Evolutionary conservation across 2,329 filamentous ascomycete genomes (phyloP).

Genomic region (Cladosporium sp.): DNA sequence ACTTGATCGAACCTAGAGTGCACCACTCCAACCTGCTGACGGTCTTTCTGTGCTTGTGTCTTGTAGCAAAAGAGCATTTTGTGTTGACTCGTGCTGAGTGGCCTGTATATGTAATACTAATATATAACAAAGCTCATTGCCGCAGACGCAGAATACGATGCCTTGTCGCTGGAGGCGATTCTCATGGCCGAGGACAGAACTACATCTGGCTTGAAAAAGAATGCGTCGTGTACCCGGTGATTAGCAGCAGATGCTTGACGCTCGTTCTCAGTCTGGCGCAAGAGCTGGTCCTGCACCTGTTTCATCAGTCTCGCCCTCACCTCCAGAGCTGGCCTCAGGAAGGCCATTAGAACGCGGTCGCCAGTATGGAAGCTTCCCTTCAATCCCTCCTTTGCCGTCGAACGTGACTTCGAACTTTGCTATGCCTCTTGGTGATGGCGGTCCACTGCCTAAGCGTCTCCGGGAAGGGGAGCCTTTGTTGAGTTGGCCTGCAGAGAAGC

Average conservation of each 20-base stretch:
- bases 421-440: not conserved
- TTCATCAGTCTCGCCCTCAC: conserved; percentile 23
- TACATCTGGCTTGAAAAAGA: conserved; percentile 94
- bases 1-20: not conserved
- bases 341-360: conserved; percentile 15
- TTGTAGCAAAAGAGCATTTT: not conserved
- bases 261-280: conserved; percentile 21
- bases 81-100: conserved; percentile 8
- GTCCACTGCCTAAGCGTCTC: not conserved
- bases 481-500: no score
- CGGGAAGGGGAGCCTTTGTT: no score
- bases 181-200: conserved; percentile 76
- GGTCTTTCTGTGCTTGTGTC: not conserved
- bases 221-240: conserved; percentile 86
- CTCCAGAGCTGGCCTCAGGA: conserved; percentile 16
- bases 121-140: conserved; percentile 66
- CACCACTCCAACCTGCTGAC: not conserved
- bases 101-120: conserved; percentile 8
- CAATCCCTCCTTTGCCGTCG: conserved; percentile 13
- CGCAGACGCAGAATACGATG: conserved; percentile 91
- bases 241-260: conserved; percentile 26
- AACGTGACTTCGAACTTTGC: not conserved
- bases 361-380: conserved; percentile 17
- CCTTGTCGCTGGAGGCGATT: conserved; percentile 68
- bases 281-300: conserved; percentile 19